phyloP scores from a whole-genome alignment of 169 alveolate species.

The Plasmodium gonderi region DNA sequence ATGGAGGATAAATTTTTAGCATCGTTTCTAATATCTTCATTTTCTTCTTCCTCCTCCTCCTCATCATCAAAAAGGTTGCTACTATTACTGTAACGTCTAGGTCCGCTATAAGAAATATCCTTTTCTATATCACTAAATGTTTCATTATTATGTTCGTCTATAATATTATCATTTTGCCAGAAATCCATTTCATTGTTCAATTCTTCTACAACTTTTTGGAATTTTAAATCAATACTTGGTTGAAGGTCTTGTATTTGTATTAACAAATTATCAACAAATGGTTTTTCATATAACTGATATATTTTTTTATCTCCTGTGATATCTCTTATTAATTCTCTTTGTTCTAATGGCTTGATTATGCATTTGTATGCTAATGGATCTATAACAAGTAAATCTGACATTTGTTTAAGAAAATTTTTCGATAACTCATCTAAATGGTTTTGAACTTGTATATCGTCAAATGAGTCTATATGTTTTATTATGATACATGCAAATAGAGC shows the following conservation, averaged over 20 bases:
- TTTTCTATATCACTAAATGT: not conserved
- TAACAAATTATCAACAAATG: constrained; percentile 65
- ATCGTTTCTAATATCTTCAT: constrained; percentile 4
- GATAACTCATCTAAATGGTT: constrained; percentile 53
- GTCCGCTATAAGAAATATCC: not conserved
- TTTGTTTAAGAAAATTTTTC: constrained; percentile 31
- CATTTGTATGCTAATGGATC: constrained; percentile 68
- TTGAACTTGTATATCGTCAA: constrained; percentile 61
- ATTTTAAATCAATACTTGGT: constrained; percentile 19
- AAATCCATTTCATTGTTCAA: constrained; percentile 67
- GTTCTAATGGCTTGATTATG: constrained; percentile 48
- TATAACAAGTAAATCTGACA: constrained; percentile 36
- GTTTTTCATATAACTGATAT: constrained; percentile 49
- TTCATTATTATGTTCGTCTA: constrained; percentile 17
- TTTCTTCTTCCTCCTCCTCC: not conserved
- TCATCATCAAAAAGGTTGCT: constrained; percentile 13
- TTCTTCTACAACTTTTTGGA: constrained; percentile 66
- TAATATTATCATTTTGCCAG: constrained; percentile 67
- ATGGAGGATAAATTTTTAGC: not conserved
- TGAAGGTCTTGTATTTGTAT: constrained; percentile 32
- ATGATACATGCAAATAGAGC: constrained; percentile 71
- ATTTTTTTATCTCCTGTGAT: constrained; percentile 52
- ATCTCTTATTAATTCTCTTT: constrained; percentile 42
- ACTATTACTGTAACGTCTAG: not conserved
- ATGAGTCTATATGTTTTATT: constrained; percentile 57